Base-by-base conservation (phyloP, 768 basidiomycete species). In the Paxillus involutus region DNA sequence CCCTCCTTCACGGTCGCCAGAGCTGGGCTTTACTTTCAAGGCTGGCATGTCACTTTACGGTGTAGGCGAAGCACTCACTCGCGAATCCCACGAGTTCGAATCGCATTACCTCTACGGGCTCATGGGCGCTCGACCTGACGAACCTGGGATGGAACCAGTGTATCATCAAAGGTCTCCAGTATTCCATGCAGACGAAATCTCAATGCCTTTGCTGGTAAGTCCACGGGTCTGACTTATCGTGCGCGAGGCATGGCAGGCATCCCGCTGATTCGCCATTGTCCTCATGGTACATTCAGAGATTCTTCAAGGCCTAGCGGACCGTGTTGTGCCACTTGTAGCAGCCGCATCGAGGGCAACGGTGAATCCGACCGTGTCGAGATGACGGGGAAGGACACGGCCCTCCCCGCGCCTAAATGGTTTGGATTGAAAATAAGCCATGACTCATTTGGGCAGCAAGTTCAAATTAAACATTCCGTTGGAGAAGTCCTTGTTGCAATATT, bases 21-120 rank as follows among this genome's bases (percentile, higher is more conserved):
- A 81, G 14, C 75, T 72, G 10, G 86, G 88, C 60, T 77, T 84
- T 75, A 72, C 14, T 85, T 68, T 64, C 8, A 71, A 75, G 5
- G 88, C 85, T 59, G 78, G 84, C 2, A 86, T 82, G 0, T 82
- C 81, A 0, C 70, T 72, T 14, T 91, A 79, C 58, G 89, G 89
- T 0, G 76, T 91, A 47, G 81, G 81, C 32, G 63, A 61, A 17
- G 73, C 65, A 44, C 74, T 89, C 5, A 79, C 72, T 2, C 75
- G 77, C 24, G 80, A 80, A 57, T 85, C 86, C 3, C 87, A 90
- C 71, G 89, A 86, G 68, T 85, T 85, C 54, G 82, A 85, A 66
- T 77, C 75, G n/a, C 71, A 69, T 35, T 84, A 85, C 66, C 60
- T 82, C 56, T 71, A 74, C 49, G 80, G 78, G 60, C 75, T 90